Evolutionary conservation across 1,284 basidiomycete genomes (phyloP).

Genomic region (Melampsora abietis-canadensis): DNA sequence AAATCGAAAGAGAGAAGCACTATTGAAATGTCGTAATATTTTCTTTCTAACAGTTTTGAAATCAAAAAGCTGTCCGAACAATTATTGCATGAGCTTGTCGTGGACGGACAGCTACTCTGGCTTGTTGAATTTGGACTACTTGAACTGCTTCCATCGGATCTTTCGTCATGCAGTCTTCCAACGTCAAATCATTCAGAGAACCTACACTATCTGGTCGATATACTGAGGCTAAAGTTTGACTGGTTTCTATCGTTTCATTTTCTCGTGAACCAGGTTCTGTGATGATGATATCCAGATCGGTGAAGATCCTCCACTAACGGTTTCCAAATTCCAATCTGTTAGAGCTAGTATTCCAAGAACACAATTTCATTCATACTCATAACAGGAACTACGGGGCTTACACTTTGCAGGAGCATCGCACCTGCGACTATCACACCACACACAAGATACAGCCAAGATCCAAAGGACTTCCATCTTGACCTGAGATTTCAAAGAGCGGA

Average conservation of each 20-base stretch:
- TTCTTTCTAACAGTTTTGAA: too few species aligned
- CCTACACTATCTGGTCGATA: background rate
- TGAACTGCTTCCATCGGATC: background rate
- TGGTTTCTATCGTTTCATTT: background rate
- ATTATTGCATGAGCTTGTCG: background rate
- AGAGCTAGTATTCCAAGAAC: background rate
- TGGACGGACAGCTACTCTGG: background rate
- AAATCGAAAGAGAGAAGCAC: too few species aligned
- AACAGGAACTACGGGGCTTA: background rate
- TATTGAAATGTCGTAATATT: too few species aligned
- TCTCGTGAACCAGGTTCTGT: background rate
- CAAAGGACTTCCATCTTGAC: background rate
- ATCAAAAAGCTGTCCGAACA: background rate
- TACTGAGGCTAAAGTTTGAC: background rate
- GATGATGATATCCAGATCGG: background rate
- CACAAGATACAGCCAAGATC: background rate
- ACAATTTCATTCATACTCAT: too few species aligned
- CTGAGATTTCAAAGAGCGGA: background rate
- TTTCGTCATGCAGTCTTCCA: background rate
- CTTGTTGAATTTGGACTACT: constrained; percentile 2
- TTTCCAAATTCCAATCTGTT: background rate
- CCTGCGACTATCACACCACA: background rate
- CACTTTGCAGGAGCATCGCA: background rate
- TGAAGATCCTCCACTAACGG: background rate
- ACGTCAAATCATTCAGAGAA: background rate